These are phyloP conservation scores for Dioscorea dumetorum DNA, from an alignment of 106 monocot genomes.

Conservation along the genomic window DNA sequence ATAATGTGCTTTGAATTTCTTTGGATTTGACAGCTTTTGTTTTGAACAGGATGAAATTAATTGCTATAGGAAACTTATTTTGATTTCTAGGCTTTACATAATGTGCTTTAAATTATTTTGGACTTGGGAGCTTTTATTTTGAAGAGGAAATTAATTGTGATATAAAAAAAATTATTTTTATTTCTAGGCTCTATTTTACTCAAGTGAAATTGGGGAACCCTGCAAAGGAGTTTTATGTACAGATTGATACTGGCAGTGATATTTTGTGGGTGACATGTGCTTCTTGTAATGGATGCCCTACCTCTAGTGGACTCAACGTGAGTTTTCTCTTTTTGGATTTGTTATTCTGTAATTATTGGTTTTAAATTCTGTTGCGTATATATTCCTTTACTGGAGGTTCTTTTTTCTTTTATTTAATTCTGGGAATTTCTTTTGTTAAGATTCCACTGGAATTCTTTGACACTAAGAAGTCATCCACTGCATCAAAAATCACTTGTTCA, in stretches of 20 bases:
- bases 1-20: too few relatives aligned
- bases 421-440: conserved; percentile 18
- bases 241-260: conserved; percentile 95
- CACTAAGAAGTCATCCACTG: conserved; percentile 52
- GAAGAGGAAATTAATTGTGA: not conserved
- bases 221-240: conserved; percentile 85
- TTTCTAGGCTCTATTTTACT: conserved; percentile 68
- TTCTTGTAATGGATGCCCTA: conserved; percentile 73
- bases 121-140: not conserved
- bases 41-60: too few relatives aligned
- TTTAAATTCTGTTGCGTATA: not conserved
- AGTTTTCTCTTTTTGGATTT: conserved; percentile 7
- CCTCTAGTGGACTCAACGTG: conserved; percentile 73
- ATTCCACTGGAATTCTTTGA: conserved; percentile 73
- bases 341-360: not conserved
- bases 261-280: conserved; percentile 90
- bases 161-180: not conserved
- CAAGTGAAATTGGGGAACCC: conserved; percentile 85
- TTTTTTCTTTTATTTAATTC: not conserved
- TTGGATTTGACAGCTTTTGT: too few relatives aligned
- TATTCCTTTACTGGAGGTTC: not conserved
- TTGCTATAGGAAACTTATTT: too few relatives aligned
- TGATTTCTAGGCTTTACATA: too few relatives aligned
- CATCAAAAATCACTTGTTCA: conserved; percentile 49
- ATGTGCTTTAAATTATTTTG: too few relatives aligned